Evolutionary conservation across 805 yeast genomes (phyloP), one percentile per base, ranked within the genome.

Genomic region (Metschnikowia arizonensis): DNA sequence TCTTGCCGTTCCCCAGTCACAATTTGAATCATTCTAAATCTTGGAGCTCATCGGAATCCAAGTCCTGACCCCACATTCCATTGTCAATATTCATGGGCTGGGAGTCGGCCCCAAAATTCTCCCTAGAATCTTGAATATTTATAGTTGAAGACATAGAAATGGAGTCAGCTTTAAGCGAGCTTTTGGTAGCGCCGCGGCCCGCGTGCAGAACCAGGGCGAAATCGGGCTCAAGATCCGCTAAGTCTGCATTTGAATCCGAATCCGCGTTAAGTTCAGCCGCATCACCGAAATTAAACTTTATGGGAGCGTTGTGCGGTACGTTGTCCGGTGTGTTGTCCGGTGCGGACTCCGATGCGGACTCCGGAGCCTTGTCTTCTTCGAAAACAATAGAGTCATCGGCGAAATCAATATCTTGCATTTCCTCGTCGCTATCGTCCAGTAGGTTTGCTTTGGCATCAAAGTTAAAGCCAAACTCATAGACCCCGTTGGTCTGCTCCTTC

Each of bases 381-480:
- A 46, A 46, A 10, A 37, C 44, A 32, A 46, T 26, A 11, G 33
- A 41, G 12, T 39, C 8, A 23, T 39, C 11, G 3, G 15, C 32
- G 10, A 23, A 14, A 4, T 9, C 33, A 7, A 32, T 17, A n/a
- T 18, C 41, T 5, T 28, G 44, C 33, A 33, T 39, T 8, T 50
- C 52, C 14, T 50, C 55, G 37, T 49, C 55, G n/a, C 54, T 49
- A 11, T 53, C 58, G 24, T 51, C 54, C 52, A 51, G 54, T 4
- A 50, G 24, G 26, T 40, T 46, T 7, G 53, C n/a, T 5, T 43
- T 40, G 14, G 64, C 60, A 17, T 65, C 66, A 45, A 63, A 57
- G 52, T 49, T 70, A 41, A 73, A 50, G 53, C 74, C 52, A 61
- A 65, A 42, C 60, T 64, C 48, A 53, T 55, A 33, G 48, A 50